Conservation (phyloP, 805 yeast genomes). For the Millerago galiae region DNA sequence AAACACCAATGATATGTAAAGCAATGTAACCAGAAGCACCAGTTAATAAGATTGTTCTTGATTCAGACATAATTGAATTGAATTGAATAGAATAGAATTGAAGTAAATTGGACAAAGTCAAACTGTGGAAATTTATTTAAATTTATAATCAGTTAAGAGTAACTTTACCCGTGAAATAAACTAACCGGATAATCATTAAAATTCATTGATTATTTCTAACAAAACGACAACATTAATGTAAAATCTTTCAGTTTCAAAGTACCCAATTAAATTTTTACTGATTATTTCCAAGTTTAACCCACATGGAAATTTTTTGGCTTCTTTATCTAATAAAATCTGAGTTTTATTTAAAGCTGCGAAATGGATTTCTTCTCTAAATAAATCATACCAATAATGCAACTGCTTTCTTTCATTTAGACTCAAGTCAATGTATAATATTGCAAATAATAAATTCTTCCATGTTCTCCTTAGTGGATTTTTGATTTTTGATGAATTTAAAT, state of each 20-base stretch:
- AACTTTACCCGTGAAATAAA: too few relatives aligned
- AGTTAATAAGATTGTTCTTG: constrained; percentile 30
- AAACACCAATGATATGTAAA: constrained; percentile 33
- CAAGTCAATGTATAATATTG: neutral
- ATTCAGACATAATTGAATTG: neutral
- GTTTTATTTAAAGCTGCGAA: neutral
- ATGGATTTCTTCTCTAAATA: neutral
- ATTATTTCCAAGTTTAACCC: neutral
- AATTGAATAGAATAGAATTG: too few relatives aligned
- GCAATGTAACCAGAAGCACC: constrained; percentile 49
- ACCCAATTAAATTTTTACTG: neutral
- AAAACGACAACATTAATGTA: constrained; percentile 2
- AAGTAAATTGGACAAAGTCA: too few relatives aligned
- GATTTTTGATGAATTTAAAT: neutral
- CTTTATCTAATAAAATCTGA: neutral
- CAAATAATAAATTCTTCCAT: constrained; percentile 4
- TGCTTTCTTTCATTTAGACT: neutral
- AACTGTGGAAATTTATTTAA: neutral
- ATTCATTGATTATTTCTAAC: neutral
- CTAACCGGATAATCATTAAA: neutral
- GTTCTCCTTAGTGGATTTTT: constrained; percentile 2
- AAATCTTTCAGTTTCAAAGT: constrained; percentile 6
- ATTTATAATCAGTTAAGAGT: neutral
- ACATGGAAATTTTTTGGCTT: neutral
- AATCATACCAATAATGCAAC: constrained; percentile 2